phyloP scores from a whole-genome alignment of 73 alveolate genomes.

The Stentor coeruleus region DNA sequence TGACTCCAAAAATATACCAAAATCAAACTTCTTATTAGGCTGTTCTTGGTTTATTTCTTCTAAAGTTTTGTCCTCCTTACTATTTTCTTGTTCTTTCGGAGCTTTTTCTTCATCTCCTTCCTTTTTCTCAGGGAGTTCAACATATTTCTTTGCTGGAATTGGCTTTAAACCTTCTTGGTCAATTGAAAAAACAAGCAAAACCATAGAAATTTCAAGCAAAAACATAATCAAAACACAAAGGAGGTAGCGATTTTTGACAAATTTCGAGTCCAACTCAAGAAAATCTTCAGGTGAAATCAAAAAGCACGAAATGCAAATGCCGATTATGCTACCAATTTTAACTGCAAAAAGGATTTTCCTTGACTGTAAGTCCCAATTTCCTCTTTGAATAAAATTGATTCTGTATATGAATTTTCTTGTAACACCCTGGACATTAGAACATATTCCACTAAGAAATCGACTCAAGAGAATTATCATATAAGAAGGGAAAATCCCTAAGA shows the following conservation, averaged over 20 bases:
- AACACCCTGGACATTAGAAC: neutral
- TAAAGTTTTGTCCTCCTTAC: neutral
- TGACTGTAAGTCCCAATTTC: neutral
- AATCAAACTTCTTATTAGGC: neutral
- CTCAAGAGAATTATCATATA: neutral
- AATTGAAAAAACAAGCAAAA: neutral
- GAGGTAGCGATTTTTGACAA: neutral
- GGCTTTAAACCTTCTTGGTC: neutral
- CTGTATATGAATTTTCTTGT: neutral
- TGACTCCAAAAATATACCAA: neutral
- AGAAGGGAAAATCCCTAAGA: neutral
- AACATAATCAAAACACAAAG: neutral
- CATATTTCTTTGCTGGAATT: neutral
- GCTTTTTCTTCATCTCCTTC: too few relatives aligned
- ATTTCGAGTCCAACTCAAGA: neutral
- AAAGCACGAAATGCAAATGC: neutral
- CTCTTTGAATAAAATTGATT: too few relatives aligned
- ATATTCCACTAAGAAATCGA: neutral
- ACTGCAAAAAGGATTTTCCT: neutral
- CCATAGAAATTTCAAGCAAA: neutral
- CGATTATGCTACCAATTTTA: neutral
- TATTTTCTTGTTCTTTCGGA: too few relatives aligned
- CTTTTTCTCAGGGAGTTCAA: neutral
- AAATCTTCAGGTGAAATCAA: neutral
- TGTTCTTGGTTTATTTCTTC: neutral